phyloP scores from a whole-genome alignment of 345 rosid genomes.

The Camelina sativa region DNA sequence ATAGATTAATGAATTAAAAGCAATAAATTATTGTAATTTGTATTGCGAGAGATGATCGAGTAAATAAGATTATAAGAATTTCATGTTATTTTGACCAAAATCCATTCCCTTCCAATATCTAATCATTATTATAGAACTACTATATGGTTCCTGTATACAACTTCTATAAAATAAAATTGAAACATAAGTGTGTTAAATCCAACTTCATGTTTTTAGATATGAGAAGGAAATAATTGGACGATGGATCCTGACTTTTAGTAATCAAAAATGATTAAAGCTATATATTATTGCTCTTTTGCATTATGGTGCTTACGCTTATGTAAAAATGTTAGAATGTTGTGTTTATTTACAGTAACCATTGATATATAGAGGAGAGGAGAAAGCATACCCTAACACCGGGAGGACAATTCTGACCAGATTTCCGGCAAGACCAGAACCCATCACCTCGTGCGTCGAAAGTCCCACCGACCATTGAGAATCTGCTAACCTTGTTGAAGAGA shows the following conservation, averaged over 20 bases:
- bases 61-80: background rate
- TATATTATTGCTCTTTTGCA: slow-evolving; percentile 8
- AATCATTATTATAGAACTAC: background rate
- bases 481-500: slow-evolving; percentile 49
- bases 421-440: slow-evolving; percentile 64
- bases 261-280: slow-evolving; percentile 7
- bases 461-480: slow-evolving; percentile 55
- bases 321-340: background rate
- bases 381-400: slow-evolving; percentile 60
- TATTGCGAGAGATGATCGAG: background rate
- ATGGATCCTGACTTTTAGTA: slow-evolving; percentile 8
- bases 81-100: background rate
- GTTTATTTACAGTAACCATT: background rate
- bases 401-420: slow-evolving; percentile 59
- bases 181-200: background rate
- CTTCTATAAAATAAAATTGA: background rate
- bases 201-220: background rate
- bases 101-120: background rate
- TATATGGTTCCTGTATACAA: too few species aligned
- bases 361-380: background rate
- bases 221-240: background rate
- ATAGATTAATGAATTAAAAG: background rate
- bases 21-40: background rate
- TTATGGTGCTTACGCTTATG: slow-evolving; percentile 12
- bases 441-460: slow-evolving; percentile 57